These are phyloP conservation scores for Guyanaporus albipodus DNA, from an alignment of 768 basidiomycete species.

Conservation along the genomic window DNA sequence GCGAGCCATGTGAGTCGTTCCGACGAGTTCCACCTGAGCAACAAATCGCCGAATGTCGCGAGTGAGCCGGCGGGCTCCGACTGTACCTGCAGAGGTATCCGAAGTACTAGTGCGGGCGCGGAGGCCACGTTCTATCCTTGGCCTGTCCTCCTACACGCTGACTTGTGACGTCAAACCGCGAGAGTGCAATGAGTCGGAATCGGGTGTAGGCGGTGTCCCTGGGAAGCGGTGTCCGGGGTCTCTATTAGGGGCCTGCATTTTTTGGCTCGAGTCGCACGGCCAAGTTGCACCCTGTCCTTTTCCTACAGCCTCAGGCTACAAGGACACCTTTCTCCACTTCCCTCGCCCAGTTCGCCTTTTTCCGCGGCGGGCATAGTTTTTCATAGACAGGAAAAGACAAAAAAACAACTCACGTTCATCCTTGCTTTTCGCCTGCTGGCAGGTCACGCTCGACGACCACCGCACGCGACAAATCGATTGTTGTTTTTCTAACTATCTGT, in stretches of 20 bases:
- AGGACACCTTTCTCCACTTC: constrained; percentile 22
- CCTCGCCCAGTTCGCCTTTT: constrained; percentile 32
- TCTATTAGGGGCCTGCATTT: constrained; percentile 22
- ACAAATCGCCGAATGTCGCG: too few species aligned
- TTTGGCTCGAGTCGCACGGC: constrained; percentile 33
- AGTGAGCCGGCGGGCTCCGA: too few species aligned
- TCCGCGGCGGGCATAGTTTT: constrained; percentile 35
- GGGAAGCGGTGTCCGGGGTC: constrained; percentile 27
- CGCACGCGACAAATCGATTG: constrained; percentile 57
- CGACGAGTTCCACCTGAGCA: too few species aligned
- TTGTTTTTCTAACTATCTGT: constrained; percentile 46
- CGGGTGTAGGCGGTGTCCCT: constrained; percentile 7
- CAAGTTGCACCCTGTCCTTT: constrained; percentile 34
- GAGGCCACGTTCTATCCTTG: too few species aligned
- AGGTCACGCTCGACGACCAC: constrained; percentile 87
- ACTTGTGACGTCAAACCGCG: too few species aligned
- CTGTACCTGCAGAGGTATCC: too few species aligned
- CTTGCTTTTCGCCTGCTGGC: constrained; percentile 82
- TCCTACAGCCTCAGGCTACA: constrained; percentile 37
- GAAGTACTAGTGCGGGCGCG: too few species aligned
- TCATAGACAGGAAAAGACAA: constrained; percentile 39
- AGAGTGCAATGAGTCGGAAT: constrained; percentile 4
- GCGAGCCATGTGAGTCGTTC: too few species aligned
- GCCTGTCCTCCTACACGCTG: too few species aligned
- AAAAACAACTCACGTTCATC: constrained; percentile 37